Evolutionary conservation across 2,329 filamentous ascomycete species (phyloP).

Genomic region (Talaromyces sp.): DNA sequence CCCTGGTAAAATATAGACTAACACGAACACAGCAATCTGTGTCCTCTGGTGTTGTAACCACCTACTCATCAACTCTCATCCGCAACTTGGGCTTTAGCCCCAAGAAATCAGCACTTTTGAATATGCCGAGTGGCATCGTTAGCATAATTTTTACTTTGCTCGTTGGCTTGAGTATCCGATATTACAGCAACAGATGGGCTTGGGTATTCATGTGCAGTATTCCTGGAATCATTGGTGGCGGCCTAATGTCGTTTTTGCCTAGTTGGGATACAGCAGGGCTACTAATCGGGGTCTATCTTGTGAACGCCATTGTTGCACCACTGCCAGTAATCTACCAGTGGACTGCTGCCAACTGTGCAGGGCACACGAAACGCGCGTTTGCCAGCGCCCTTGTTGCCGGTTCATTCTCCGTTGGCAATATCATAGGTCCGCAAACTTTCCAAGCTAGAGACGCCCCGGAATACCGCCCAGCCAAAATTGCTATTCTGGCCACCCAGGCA

Average conservation of each 20-base stretch:
- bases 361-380: conserved; percentile 47
- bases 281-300: conserved; percentile 42
- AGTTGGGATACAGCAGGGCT: conserved; percentile 36
- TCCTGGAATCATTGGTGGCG: conserved; percentile 43
- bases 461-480: conserved; percentile 37
- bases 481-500: conserved; percentile 34
- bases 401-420: conserved; percentile 40
- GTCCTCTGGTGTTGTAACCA: conserved; percentile 42
- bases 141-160: conserved; percentile 37
- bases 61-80: conserved; percentile 40
- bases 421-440: conserved; percentile 43
- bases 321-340: conserved; percentile 43
- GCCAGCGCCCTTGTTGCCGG: conserved; percentile 42
- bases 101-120: conserved; percentile 40
- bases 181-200: conserved; percentile 34
- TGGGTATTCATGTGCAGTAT: conserved; percentile 41
- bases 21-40: conserved; percentile 28
- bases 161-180: conserved; percentile 35
- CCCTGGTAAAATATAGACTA: neutral
- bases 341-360: conserved; percentile 45
- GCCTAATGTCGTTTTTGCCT: conserved; percentile 30
- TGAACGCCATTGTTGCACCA: conserved; percentile 39
- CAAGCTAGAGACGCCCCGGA: conserved; percentile 38
- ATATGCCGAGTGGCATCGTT: conserved; percentile 39
- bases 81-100: conserved; percentile 38